phyloP scores from a whole-genome alignment of 148 eudicot species.

The Silene conica region DNA sequence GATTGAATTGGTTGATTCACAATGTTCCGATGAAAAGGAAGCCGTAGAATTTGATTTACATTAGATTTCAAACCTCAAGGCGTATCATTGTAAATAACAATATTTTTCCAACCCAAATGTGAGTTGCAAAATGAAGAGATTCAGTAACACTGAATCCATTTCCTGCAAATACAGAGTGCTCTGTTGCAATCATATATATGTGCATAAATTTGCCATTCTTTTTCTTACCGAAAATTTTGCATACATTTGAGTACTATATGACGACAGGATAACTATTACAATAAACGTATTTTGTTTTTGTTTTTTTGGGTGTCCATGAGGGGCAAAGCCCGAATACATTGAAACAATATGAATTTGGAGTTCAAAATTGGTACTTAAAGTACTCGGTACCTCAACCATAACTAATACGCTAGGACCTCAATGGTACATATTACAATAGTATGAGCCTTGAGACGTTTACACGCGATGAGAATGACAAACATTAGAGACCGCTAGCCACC shows the following conservation, averaged over 20 bases:
- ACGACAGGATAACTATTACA: constrained; percentile 3
- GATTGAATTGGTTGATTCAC: constrained; percentile 11
- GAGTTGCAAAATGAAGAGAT: constrained; percentile 14
- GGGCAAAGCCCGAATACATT: neutral
- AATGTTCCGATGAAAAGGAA: constrained; percentile 4
- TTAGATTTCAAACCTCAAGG: constrained; percentile 5
- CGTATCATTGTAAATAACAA: constrained; percentile 16
- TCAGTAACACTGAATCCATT: neutral
- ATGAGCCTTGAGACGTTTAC: neutral
- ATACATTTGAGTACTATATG: too few relatives aligned
- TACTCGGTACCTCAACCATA: neutral
- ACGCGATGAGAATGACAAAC: neutral
- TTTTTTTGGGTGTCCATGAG: neutral
- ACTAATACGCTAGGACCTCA: neutral
- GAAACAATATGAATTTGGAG: neutral
- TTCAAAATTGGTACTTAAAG: neutral
- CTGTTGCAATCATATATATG: neutral
- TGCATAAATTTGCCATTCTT: too few relatives aligned
- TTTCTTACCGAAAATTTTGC: too few relatives aligned
- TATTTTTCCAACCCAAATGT: constrained; percentile 11
- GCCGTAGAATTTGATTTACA: neutral
- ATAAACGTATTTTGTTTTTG: neutral
- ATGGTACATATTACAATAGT: neutral
- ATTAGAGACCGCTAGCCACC: neutral
- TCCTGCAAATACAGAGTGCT: neutral